Evolutionary conservation across 225 moss, liverwort and hornwort genomes (phyloP).

Genomic region (Asterella californica): DNA sequence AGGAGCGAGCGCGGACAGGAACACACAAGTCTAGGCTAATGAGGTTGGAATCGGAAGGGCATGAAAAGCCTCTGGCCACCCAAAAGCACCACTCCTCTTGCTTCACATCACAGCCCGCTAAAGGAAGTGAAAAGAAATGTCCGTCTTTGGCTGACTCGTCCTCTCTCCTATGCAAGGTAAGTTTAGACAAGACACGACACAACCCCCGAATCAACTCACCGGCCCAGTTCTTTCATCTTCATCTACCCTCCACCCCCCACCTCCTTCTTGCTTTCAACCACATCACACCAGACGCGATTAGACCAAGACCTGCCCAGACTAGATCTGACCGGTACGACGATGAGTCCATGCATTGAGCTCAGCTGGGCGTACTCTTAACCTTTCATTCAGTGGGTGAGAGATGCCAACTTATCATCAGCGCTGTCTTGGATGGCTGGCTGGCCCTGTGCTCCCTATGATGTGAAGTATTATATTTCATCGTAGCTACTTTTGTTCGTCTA

Average conservation of each 20-base stretch:
- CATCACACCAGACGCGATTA: neutral
- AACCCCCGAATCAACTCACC: neutral
- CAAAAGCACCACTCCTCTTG: neutral
- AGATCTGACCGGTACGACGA: neutral
- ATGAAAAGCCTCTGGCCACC: neutral
- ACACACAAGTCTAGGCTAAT: neutral
- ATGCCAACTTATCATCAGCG: constrained; percentile 5
- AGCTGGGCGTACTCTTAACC: neutral
- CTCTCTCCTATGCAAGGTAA: neutral
- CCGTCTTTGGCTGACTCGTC: neutral
- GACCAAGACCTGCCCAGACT: too few relatives aligned
- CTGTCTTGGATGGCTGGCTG: neutral
- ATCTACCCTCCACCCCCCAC: neutral
- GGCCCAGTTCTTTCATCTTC: neutral
- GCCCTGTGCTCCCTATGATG: too few relatives aligned
- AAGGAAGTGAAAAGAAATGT: constrained; percentile 1
- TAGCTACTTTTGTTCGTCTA: neutral
- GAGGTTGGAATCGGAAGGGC: neutral
- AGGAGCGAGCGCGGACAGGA: neutral
- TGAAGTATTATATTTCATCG: neutral
- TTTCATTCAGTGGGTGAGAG: neutral
- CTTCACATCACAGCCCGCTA: constrained; percentile 1
- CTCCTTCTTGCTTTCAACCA: neutral
- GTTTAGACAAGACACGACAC: neutral
- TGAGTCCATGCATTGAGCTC: neutral